Evolutionary conservation across 768 basidiomycete species (phyloP).

Genomic region (Termitomyces sp.): DNA sequence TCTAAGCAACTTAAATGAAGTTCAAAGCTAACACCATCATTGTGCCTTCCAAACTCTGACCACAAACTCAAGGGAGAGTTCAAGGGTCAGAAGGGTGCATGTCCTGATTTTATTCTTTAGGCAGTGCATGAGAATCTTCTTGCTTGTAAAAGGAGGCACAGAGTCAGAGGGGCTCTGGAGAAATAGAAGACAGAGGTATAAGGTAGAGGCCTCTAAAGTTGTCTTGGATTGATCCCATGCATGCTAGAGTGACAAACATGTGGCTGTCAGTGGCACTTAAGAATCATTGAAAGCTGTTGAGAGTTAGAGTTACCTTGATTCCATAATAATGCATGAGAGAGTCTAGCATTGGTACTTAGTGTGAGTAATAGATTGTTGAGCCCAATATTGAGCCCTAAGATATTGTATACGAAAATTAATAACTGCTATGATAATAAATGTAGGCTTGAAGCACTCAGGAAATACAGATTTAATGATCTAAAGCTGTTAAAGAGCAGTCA

Average conservation of each 20-base stretch:
- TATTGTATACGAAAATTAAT: no score
- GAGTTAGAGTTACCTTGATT: no score
- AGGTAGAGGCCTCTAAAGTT: constrained; percentile 71
- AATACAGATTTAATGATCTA: no score
- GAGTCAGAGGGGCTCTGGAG: constrained; percentile 38
- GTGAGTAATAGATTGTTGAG: no score
- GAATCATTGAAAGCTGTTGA: constrained; percentile 81
- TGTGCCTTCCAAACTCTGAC: constrained; percentile 76
- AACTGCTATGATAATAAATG: no score
- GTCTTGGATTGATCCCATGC: constrained; percentile 51
- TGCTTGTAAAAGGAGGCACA: constrained; percentile 45
- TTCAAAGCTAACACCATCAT: constrained; percentile 67
- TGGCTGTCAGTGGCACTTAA: constrained; percentile 80
- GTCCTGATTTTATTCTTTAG: constrained; percentile 82
- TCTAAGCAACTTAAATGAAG: constrained; percentile 50
- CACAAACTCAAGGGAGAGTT: constrained; percentile 53
- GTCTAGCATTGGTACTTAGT: no score
- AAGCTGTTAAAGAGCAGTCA: no score
- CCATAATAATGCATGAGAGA: no score
- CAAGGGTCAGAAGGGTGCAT: constrained; percentile 71
- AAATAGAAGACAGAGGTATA: constrained; percentile 61
- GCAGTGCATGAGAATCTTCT: constrained; percentile 67
- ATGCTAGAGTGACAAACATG: constrained; percentile 67
- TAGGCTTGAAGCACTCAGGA: no score
- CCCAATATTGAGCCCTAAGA: no score